Evolutionary conservation across 1,284 basidiomycete genomes (phyloP), one percentile per base, ranked within the genome.

Genomic region (Anthracocystis setariae): DNA sequence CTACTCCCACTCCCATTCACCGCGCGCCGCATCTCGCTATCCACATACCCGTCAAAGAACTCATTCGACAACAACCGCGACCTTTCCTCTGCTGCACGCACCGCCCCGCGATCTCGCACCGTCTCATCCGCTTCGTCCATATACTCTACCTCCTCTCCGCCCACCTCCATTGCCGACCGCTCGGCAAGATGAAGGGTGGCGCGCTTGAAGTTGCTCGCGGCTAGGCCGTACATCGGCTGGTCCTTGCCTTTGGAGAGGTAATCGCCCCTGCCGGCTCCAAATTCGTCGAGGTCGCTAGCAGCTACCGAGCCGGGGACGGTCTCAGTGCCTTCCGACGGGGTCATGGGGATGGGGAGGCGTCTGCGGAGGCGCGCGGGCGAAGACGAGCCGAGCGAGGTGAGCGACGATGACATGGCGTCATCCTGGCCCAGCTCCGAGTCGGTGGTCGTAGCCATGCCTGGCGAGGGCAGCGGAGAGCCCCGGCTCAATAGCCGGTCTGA

Each of bases 241-340:
- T 56, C 57, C 20, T 29, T 32, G 38, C 60, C 66, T 18, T 72
- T 72, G 37, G 63, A 63, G 21, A 73, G 37, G 25, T 69, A 73
- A 44, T 69, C 64, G 8, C 57, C 57, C 5, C 12, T 29, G 29
- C 29, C 12, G 29, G 46, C 27, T n/a, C 61, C 65, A 17, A 21
- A 15, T 23, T 68, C 59, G 20, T 72, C 69, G 20, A 72, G 39
- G 18, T 72, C 63, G 52, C 62, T 65, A 1, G 49, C 59, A 5
- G 63, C 56, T 4, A 72, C 63, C n/a, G 58, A 62, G 18, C 69
- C 69, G 8, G 69, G 69, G 18, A 72, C 60, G 3, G 69, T 72
- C 39, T 72, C 69, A 4, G 63, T 72, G 13, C 69, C 69, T 38
- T 72, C 69, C 1, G 69, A 72, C 0, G 69, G 69, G 3, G 69